phyloP scores from a whole-genome alignment of 2,329 filamentous ascomycete genomes.

The Tolypocladium album region DNA sequence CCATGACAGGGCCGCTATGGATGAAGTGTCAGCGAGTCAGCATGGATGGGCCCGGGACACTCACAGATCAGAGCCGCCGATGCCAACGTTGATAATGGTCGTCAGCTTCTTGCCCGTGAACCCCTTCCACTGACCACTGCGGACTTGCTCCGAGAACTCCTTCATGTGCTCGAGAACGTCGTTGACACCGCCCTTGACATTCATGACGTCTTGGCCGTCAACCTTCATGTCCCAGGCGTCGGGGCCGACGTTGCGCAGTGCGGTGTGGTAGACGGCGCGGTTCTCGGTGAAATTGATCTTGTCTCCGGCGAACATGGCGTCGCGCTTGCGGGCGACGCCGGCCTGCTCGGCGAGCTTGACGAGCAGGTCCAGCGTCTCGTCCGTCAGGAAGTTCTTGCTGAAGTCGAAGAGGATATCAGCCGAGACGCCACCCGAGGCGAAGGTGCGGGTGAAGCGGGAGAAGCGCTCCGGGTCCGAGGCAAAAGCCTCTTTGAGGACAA shows the following conservation, averaged over 20 bases:
- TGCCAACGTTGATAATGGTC: constrained; percentile 94
- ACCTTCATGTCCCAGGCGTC: constrained; percentile 69
- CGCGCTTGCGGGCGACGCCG: constrained; percentile 81
- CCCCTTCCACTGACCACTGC: constrained; percentile 93
- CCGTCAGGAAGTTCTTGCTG: constrained; percentile 95
- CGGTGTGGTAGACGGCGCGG: constrained; percentile 90
- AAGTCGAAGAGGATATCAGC: constrained; percentile 95
- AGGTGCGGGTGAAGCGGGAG: constrained; percentile 78
- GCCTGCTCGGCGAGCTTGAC: constrained; percentile 88
- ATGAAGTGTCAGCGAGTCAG: constrained; percentile 5
- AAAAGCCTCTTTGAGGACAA: constrained; percentile 90
- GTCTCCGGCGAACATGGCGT: constrained; percentile 94
- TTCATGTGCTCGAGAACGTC: constrained; percentile 93
- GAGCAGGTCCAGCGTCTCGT: constrained; percentile 80
- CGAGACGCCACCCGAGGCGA: constrained; percentile 70
- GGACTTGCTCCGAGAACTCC: constrained; percentile 90
- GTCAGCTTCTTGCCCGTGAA: constrained; percentile 96
- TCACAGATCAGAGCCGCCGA: constrained; percentile 96
- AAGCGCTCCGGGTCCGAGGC: constrained; percentile 80
- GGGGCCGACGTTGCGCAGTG: constrained; percentile 71
- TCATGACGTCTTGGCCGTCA: constrained; percentile 86
- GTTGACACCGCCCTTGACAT: constrained; percentile 78
- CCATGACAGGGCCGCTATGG: constrained; percentile 87
- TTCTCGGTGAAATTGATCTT: constrained; percentile 99
- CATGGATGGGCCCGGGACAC: constrained; percentile 21